Base-by-base conservation (phyloP, 805 yeast species). In the Starmerella stigmatis region DNA sequence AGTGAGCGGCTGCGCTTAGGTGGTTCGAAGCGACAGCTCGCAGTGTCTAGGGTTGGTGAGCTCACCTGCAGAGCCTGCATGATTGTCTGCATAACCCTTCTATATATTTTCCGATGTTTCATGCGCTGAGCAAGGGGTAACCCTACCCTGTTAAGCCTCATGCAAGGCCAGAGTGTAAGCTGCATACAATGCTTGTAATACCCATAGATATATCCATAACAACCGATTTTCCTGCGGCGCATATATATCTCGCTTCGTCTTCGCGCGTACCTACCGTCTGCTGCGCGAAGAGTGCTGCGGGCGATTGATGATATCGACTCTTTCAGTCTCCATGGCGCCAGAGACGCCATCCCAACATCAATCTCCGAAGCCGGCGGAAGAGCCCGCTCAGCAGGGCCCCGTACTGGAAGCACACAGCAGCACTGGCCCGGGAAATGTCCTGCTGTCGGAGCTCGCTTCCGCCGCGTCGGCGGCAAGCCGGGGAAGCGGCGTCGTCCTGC, bases 71-170 rank as follows among this genome's bases (percentile, higher is more conserved):
- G 38, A n/a, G 10, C 12, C 21, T 34, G 38, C 38, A n/a, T 27
- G 38, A 34, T 34, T 34, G 27, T 27, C 9, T 5, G 38, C 38
- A 34, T 26, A 34, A 7, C 38, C 38, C 26, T 28, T 17, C 25
- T 25, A 36, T 30, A 15, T 30, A 23, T 19, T 27, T 27, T 38
- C 41, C 33, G 33, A 20, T 27, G 33, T 28, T 28, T 38, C 41
- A 38, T 38, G 33, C 41, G 33, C n/a, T 27, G 41, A 38, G 33
- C 33, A 38, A 28, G 41, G 41, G 41, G 33, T 5, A 38, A 38
- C 41, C 41, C 41, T 38, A 38, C 19, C 33, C 41, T 4, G 16
- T 25, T 28, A 13, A 38, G 29, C 41, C 41, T 38, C 41, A 38
- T 38, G 41, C 41, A 38, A 20, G 12, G 33, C 33, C 33, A 19